A percentile compares a stretch with the other conserved stretches of the same genome.
Evolutionary conservation across 106 monocot genomes (phyloP).

Genomic region (Dendrobium nobile): DNA sequence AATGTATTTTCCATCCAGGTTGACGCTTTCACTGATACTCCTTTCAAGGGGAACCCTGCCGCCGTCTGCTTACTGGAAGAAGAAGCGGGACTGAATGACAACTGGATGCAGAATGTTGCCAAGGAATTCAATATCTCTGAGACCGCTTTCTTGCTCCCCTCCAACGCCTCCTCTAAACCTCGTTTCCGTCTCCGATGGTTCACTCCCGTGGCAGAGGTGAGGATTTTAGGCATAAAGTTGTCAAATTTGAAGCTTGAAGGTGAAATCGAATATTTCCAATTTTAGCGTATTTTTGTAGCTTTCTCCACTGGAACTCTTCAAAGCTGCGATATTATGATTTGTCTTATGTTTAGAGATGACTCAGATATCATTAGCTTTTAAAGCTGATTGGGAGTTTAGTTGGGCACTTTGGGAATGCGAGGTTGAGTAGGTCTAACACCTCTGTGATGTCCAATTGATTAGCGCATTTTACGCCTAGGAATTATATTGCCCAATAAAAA

Average conservation of each 20-base stretch:
- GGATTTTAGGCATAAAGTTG: neutral
- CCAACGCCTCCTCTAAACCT: neutral
- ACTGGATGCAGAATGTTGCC: conserved; percentile 36
- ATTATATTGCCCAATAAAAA: no score
- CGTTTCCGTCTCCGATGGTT: conserved; percentile 24
- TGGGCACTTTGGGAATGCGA: no score
- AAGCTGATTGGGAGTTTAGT: neutral
- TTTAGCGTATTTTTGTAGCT: neutral
- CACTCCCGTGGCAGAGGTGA: conserved; percentile 24
- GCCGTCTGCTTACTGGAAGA: conserved; percentile 28
- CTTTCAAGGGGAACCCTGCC: conserved; percentile 40
- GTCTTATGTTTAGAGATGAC: neutral
- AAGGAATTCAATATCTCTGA: conserved; percentile 32
- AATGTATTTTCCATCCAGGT: conserved; percentile 12
- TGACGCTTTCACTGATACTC: conserved; percentile 23
- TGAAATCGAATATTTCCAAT: neutral
- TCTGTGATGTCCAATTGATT: no score
- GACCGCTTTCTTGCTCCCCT: conserved; percentile 25
- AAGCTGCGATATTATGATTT: neutral
- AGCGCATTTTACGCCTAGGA: no score
- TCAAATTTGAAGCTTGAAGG: neutral
- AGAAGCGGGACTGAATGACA: neutral
- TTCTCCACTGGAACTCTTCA: neutral
- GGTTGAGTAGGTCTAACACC: no score
- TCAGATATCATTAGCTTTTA: neutral